Base-by-base conservation (phyloP, 257 asterid genomes). In the Solanum dulcamara region DNA sequence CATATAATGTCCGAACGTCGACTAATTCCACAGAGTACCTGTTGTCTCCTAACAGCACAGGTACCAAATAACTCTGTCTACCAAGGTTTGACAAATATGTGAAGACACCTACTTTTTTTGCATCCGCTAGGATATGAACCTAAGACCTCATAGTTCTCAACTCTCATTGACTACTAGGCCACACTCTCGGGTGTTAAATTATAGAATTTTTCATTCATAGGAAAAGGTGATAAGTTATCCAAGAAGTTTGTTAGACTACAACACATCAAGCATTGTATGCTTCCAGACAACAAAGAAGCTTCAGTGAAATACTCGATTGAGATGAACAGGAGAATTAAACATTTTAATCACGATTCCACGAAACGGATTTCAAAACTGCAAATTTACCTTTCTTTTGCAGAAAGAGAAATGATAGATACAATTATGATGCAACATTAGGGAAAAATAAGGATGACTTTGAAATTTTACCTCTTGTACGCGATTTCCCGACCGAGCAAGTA, bases 401-500 rank as follows among this genome's bases (percentile, higher is more conserved):
- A 68, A 68, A 68, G 1, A 68, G 30, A 40, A 68, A 0, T 68
- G 10, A 10, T 6, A 33, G 48, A 68, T 68, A 35, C 5, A 28
- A 66, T 24, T 32, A 53, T 32, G 84, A 13, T 10, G 0, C 10
- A 35, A 74, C 70, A 28, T 28, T 60, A 35, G 28, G 26, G 37
- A 13, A 60, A 87, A 80, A 5, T 10, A 26, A 77, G 80, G 32
- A 53, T 26, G 71, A 88, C 77, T 59, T 3, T 30, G 35, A 53
- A 83, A 46, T 84, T 83, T 85, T 85, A 94, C 99, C 96, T 95
- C 98, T 81, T 96, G 99, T 64, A 93, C 95, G 89, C 90, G 88
- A 83, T 96, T 96, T 86, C 96, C 98, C 28, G 98, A 93, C 82
- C 99, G 96, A 85, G 98, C 99, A 44, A 96, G 99, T 84, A 96